Base-by-base conservation (phyloP, 202 grass and related monocot species). In the Saccharum hybrid region DNA sequence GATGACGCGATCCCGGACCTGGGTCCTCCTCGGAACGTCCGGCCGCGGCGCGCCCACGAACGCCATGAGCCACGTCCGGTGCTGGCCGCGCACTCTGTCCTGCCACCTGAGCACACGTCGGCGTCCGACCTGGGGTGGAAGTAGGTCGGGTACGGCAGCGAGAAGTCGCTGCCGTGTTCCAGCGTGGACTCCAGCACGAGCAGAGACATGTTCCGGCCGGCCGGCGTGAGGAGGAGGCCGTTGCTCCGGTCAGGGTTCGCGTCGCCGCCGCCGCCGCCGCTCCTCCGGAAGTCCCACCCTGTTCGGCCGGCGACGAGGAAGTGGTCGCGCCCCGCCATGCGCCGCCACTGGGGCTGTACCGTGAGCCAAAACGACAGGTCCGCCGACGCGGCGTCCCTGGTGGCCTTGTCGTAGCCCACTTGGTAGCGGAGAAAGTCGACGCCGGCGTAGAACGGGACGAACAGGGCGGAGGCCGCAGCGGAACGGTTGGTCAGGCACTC, bases 231-330 rank as follows among this genome's bases (percentile, higher is more conserved):
- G 34, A 67, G 65, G 34, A 67, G 65, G 65, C 19, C 65, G 65
- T 37, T 67, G 65, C 34, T 34, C 34, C 63, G 3, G 63, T 19
- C 64, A 0, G 64, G 0, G 33, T 19, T 34, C 7, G 5, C 33
- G 64, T 67, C 18, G 63, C 2, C 16, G 63, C 31, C 11, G 45
- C 42, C 15, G 63, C 33, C 46, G 46, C 46, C 1, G 12, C 12
- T 39, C 6, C 37, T 39, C 37, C 37, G 37, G 37, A 39, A 66
- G 15, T 66, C 63, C 31, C 14, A 66, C 15, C 63, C 63, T 2
- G 63, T 66, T 23, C 63, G 63, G 0, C 63, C 63, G 63, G 63
- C 63, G 30, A 66, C 63, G 63, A 66, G 63, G 63, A 66, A 66
- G 31, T 66, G 63, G 63, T 66, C 63, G 63, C 63, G 63, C 6